Evolutionary conservation across 495 filamentous ascomycete genomes (phyloP), one percentile per base, ranked within the genome.

Genomic region (Hyphodiscus hymeniophilus): DNA sequence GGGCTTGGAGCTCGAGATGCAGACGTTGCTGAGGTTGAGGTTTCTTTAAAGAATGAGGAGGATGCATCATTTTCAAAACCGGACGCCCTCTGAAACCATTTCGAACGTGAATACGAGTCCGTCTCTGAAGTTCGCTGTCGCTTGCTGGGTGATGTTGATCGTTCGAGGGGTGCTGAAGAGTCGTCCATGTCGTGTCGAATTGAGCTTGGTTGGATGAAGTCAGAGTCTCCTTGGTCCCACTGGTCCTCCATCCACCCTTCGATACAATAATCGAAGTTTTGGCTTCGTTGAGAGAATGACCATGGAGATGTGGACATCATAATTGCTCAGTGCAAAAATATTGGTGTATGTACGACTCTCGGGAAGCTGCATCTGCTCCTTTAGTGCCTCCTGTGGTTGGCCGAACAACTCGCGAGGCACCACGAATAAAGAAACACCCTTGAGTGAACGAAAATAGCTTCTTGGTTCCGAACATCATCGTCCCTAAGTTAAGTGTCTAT

Each of bases 1-100:
- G 42, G 42, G 28, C 42, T 45, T 16, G 23, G 23, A 12, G 42
- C 42, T 45, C 42, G 30, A 17, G 42, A 45, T 6, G 42, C 42
- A 31, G 42, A 45, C n/a, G 42, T 45, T 16, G 5, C 20, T 24
- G 16, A 42, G 7, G 39, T 10, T 16, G 21, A 21, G 11, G 16
- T 5, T 26, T 42, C 39, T 11, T 13, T 42, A 26, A 42, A 21
- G 5, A 7, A 5, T 42, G 39, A 10, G 20, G 24, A 21, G 21
- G 16, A 13, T 21, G 21, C 5, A 21, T 20, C 21, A 24, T 11
- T 12, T 8, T 10, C 39, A 20, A 10, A 12, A 16, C 17, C 5
- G 16, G 21, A 42, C 7, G 8, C 10, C 39, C 21, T 7, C 8
- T 24, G 4, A 10, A 20, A 13, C 39, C 39, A 42, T 24, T 20